Evolutionary conservation across 768 basidiomycete genomes (phyloP).

Genomic region (Epithele typhae): DNA sequence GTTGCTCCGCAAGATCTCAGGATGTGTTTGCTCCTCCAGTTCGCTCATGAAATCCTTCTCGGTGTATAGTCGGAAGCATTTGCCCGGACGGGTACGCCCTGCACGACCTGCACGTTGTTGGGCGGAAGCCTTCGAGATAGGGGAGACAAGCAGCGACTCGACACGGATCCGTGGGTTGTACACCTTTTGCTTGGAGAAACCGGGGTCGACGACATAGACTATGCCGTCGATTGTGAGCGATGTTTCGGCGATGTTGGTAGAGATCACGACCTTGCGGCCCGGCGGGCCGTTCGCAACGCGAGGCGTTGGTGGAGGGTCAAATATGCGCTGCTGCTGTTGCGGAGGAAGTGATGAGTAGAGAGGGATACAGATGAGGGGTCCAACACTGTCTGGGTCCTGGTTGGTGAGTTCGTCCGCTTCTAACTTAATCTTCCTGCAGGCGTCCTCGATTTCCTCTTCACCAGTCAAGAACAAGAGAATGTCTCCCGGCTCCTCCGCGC

Average conservation of each 20-base stretch:
- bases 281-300: constrained; percentile 63
- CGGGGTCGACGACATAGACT: constrained; percentile 98
- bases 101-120: constrained; percentile 96
- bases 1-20: constrained; percentile 93
- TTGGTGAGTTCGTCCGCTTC: constrained; percentile 84
- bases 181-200: constrained; percentile 97
- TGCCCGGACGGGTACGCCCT: constrained; percentile 92
- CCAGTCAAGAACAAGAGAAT: constrained; percentile 94
- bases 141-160: constrained; percentile 87
- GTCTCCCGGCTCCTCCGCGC: constrained; percentile 91
- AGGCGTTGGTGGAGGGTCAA: constrained; percentile 78
- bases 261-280: constrained; percentile 90
- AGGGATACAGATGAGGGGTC: constrained; percentile 86
- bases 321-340: constrained; percentile 93
- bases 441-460: constrained; percentile 97
- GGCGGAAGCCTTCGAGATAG: constrained; percentile 95
- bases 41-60: constrained; percentile 96
- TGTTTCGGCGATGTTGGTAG: constrained; percentile 97
- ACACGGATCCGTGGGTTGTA: constrained; percentile 98
- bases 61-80: constrained; percentile 95
- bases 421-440: constrained; percentile 87
- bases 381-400: constrained; percentile 68
- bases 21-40: constrained; percentile 95
- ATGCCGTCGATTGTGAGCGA: constrained; percentile 98
- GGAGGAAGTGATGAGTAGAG: constrained; percentile 95